Evolutionary conservation across 176 grass and related monocot genomes (phyloP).

Genomic region (Bothriochloa decipiens): DNA sequence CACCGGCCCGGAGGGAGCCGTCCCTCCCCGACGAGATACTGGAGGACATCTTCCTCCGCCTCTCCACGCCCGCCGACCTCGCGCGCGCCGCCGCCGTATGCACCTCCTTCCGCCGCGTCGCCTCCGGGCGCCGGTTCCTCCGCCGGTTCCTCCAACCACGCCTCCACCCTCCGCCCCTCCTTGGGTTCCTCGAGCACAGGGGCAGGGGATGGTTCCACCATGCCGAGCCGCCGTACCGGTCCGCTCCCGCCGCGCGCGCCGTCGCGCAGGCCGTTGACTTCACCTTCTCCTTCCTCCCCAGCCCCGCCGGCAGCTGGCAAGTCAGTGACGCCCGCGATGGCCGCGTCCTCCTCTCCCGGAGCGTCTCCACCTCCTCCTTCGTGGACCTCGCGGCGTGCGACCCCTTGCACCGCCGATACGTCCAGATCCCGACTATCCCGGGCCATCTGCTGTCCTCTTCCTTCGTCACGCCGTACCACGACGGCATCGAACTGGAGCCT

Average conservation of each 20-base stretch:
- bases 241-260: neutral
- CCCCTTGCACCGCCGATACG: neutral
- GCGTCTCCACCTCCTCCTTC: neutral
- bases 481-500: neutral
- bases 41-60: neutral
- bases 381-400: neutral
- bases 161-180: neutral
- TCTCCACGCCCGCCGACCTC: neutral
- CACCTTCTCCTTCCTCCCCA: slow-evolving; percentile 9
- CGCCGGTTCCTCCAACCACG: neutral
- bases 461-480: neutral
- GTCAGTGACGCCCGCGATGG: neutral
- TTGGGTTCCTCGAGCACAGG: neutral
- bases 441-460: neutral
- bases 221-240: neutral
- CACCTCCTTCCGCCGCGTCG: slow-evolving; percentile 17
- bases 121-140: neutral
- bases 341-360: neutral
- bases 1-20: neutral
- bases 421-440: slow-evolving; percentile 9
- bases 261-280: neutral
- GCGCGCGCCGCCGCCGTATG: neutral
- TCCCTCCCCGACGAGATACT: neutral
- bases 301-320: neutral
- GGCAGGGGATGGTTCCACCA: neutral